Conservation (phyloP, 805 yeast genomes). For the Tetrapisispora iriomotensis region DNA sequence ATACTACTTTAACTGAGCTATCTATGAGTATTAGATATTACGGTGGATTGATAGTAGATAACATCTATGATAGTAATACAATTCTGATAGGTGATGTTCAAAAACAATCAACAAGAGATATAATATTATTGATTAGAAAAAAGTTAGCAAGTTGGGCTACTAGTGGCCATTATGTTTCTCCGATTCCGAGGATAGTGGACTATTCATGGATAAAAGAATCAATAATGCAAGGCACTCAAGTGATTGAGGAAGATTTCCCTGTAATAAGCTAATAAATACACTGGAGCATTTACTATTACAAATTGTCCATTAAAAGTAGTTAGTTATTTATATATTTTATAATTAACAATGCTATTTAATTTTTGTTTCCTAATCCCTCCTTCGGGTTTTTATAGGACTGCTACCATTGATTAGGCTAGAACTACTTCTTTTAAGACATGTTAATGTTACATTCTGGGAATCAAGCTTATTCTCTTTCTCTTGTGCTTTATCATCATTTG, state of each 20-base stretch:
- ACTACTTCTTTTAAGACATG: neutral
- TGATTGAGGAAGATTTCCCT: conserved; percentile 27
- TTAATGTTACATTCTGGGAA: neutral
- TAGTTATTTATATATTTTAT: neutral
- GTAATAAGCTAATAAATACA: neutral
- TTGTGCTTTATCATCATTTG: neutral
- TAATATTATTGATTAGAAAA: conserved; percentile 1
- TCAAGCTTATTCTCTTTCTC: neutral
- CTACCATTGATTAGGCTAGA: neutral
- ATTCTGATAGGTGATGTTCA: conserved; percentile 29
- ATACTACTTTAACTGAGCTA: conserved; percentile 9
- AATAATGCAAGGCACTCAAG: conserved; percentile 25
- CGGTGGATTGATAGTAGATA: conserved; percentile 35
- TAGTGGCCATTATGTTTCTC: conserved; percentile 6
- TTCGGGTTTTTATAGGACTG: neutral
- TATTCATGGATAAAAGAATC: conserved; percentile 31
- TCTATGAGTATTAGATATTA: conserved; percentile 29
- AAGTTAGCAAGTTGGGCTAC: neutral
- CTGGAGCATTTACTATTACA: neutral
- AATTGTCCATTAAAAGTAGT: neutral
- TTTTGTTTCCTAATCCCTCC: neutral
- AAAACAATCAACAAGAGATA: conserved; percentile 2
- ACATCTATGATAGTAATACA: conserved; percentile 28
- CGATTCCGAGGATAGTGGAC: conserved; percentile 29
- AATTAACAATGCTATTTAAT: neutral